These are phyloP conservation scores for Podila minutissima DNA, from an alignment of 192 early-diverging fungal genomes.

Conservation along the genomic window DNA sequence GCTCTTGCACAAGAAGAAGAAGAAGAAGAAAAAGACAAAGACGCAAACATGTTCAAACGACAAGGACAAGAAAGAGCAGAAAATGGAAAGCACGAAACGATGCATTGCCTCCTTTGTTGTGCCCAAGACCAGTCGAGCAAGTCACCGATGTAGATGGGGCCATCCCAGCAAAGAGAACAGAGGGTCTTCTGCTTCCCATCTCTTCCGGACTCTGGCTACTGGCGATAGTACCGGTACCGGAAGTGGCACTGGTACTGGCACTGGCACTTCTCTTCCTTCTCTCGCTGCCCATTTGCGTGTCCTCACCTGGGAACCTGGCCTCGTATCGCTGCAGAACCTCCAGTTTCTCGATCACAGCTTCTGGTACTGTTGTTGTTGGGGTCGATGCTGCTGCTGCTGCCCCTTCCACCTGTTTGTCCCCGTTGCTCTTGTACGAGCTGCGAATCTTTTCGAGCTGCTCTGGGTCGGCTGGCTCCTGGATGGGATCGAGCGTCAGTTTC, in stretches of 20 bases:
- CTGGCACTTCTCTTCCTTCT: conserved; percentile 4
- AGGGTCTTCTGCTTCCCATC: too few relatives aligned
- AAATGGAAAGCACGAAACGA: not conserved
- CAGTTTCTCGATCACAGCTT: conserved; percentile 44
- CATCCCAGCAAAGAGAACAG: too few relatives aligned
- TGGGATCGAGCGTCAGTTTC: conserved; percentile 30
- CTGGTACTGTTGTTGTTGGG: conserved; percentile 4
- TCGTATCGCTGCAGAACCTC: conserved; percentile 50
- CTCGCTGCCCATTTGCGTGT: conserved; percentile 7
- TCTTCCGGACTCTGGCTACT: too few relatives aligned
- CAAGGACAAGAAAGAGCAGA: not conserved
- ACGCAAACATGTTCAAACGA: too few relatives aligned
- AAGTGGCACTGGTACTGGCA: not conserved
- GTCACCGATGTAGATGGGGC: too few relatives aligned
- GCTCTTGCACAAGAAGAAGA: not conserved
- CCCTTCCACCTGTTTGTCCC: too few relatives aligned
- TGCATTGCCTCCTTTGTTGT: too few relatives aligned
- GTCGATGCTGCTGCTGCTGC: conserved; percentile 15
- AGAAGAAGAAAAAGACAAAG: not conserved
- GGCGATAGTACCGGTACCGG: not conserved
- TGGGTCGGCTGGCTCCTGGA: conserved; percentile 16
- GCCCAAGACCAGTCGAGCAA: not conserved
- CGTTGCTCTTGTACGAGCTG: not conserved
- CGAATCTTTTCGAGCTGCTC: conserved; percentile 16
- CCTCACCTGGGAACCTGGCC: conserved; percentile 53